Base-by-base conservation (phyloP, 257 asterid species). In the Fraxinus cuspidata region DNA sequence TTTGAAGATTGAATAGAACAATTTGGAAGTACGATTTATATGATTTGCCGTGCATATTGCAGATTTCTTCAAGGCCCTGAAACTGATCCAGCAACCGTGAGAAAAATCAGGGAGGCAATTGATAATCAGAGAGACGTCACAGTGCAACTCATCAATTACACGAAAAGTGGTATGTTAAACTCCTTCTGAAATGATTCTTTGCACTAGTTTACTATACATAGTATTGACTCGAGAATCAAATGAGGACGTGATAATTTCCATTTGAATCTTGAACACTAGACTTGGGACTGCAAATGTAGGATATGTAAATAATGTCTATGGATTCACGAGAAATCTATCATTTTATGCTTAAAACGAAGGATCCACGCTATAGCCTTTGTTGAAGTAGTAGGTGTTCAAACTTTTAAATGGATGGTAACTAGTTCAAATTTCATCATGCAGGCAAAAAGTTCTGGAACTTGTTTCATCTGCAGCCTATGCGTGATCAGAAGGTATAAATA, bases 401-500 rank as follows among this genome's bases (percentile, higher is more conserved):
- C 28, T 56, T 4, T 63, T 27, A 13, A 63, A 25, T 63, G 7
- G 2, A 63, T 63, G 34, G 19, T 63, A 11, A 63, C 18, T 10
- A 10, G 69, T 63, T 63, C 69, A 63, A 63, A 27, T 63, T 27
- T 63, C 69, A 29, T 18, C 15, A 31, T 74, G 29, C 74, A 95
- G 99, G 99, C 80, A 96, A 96, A 68, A 96, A 96, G 85, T 96
- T 96, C 85, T 96, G 99, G 99, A 96, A 96, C 75, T 87, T 96
- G 87, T 96, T 96, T 83, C 99, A 96, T 88, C 89, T 96, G 74
- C 99, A 96, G 87, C 99, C 99, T 81, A 96, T 96, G 99, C 98
- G 99, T 86, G 99, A 96, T 80, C 99, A 96, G 64, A 96, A 90
- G 99, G 99, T 95, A 81, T 19, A 23, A 67, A 25, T 70, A 69